phyloP scores from a whole-genome alignment of 768 basidiomycete genomes.

The Royoungia palumana region DNA sequence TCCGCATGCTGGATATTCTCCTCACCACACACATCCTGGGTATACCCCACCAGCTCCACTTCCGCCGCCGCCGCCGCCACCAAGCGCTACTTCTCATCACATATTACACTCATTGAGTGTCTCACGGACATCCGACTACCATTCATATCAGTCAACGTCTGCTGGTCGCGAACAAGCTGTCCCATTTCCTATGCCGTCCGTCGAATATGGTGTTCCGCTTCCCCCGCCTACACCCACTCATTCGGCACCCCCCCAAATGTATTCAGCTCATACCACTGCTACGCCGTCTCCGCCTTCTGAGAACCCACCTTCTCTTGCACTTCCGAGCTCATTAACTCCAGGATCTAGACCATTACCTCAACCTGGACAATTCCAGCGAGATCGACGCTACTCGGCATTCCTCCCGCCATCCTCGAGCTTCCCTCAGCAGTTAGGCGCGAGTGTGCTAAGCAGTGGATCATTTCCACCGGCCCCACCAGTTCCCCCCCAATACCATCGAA shows the following conservation, averaged over 20 bases:
- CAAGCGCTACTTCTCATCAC: conserved; percentile 13
- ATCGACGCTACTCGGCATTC: conserved; percentile 30
- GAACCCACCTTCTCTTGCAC: conserved; percentile 2
- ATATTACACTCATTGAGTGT: conserved; percentile 29
- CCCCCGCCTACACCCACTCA: conserved; percentile 22
- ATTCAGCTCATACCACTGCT: conserved; percentile 15
- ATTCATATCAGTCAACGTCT: conserved; percentile 19
- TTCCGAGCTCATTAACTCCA: not conserved
- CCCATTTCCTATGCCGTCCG: conserved; percentile 25
- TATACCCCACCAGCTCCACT: conserved; percentile 12
- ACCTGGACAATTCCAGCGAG: conserved; percentile 29
- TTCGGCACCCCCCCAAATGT: conserved; percentile 25
- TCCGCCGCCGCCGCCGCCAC: conserved; percentile 12
- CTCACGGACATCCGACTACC: conserved; percentile 27
- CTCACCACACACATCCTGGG: conserved; percentile 16
- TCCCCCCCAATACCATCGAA: conserved; percentile 34
- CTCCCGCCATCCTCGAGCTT: conserved; percentile 31
- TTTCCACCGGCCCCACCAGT: conserved; percentile 18
- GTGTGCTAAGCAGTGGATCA: conserved; percentile 17
- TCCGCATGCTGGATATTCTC: conserved; percentile 16
- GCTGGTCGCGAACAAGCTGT: conserved; percentile 18
- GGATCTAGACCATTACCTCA: conserved; percentile 33
- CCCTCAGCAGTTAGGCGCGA: conserved; percentile 22
- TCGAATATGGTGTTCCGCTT: conserved; percentile 18
- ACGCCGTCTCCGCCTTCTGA: conserved; percentile 28